phyloP scores from a whole-genome alignment of 2,329 filamentous ascomycete genomes.

The Xylariaceae sp. region DNA sequence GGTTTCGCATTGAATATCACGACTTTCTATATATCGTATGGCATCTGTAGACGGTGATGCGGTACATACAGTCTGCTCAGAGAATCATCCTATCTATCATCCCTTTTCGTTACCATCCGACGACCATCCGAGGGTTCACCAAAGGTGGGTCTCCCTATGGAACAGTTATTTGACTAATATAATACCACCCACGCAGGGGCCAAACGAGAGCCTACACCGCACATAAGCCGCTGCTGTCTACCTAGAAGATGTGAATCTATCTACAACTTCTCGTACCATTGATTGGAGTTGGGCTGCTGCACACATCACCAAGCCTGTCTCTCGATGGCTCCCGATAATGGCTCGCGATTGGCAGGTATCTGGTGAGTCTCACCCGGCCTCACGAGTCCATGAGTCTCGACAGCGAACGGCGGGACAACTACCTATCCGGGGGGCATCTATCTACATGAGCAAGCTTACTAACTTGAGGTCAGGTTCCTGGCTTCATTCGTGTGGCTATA shows the following conservation, averaged over 20 bases:
- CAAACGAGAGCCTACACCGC: neutral
- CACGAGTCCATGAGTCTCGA: neutral
- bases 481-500: constrained; percentile 45
- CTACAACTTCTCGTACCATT: neutral
- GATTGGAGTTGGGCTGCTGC: neutral
- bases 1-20: no score
- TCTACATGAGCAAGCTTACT: constrained; percentile 2
- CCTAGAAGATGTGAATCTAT: neutral
- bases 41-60: no score
- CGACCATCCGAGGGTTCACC: no score
- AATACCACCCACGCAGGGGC: neutral
- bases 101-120: no score
- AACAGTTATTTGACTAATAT: no score
- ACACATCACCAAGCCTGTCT: constrained; percentile 7
- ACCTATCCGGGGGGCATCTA: neutral
- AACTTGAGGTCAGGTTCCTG: constrained; percentile 35
- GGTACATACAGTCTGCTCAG: no score
- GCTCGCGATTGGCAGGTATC: constrained; percentile 33
- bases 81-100: no score
- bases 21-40: no score
- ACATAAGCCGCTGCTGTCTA: neutral
- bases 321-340: constrained; percentile 31
- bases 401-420: neutral
- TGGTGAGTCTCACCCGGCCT: constrained; percentile 29
- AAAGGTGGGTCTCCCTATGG: no score